Evolutionary conservation across 306 rosid genomes (phyloP).

Genomic region (Castanea sativa): DNA sequence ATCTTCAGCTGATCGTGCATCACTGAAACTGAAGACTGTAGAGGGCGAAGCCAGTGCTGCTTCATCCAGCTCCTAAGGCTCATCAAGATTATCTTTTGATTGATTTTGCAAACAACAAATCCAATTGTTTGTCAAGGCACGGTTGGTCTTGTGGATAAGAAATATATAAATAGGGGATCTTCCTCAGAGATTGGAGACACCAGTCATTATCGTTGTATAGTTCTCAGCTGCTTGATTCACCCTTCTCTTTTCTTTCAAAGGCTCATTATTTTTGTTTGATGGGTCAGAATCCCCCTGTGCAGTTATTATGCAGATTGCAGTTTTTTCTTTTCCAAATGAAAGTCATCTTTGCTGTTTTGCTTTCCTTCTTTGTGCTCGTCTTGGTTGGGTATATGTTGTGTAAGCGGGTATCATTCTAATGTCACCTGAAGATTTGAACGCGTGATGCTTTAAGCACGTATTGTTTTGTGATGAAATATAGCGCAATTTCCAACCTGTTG

Average conservation of each 20-base stretch:
- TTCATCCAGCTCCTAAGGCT: slow-evolving; percentile 36
- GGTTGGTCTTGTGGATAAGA: slow-evolving; percentile 30
- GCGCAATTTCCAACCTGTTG: background rate
- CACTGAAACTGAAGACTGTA: slow-evolving; percentile 54
- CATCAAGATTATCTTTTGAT: slow-evolving; percentile 28
- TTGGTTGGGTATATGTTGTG: background rate
- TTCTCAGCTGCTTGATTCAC: slow-evolving; percentile 36
- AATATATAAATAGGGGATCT: slow-evolving; percentile 43
- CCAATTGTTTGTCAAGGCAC: slow-evolving; percentile 17
- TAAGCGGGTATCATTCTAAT: background rate
- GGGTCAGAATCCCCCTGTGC: slow-evolving; percentile 33
- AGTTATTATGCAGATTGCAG: slow-evolving; percentile 25
- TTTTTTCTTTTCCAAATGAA: slow-evolving; percentile 17
- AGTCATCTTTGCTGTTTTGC: slow-evolving; percentile 18
- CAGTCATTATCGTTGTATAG: slow-evolving; percentile 48
- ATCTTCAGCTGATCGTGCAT: slow-evolving; percentile 30
- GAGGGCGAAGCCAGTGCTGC: slow-evolving; percentile 51
- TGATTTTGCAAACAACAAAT: slow-evolving; percentile 23
- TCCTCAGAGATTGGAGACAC: slow-evolving; percentile 14
- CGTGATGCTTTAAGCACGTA: background rate
- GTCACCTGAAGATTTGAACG: background rate
- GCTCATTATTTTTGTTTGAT: slow-evolving; percentile 37
- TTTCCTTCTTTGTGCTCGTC: too few species aligned
- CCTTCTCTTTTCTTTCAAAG: slow-evolving; percentile 12
- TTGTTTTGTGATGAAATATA: background rate